A percentile compares a stretch with the other conserved stretches of the same genome.
Conservation (phyloP, 805 yeast genomes). For the Hanseniaspora lindneri region DNA sequence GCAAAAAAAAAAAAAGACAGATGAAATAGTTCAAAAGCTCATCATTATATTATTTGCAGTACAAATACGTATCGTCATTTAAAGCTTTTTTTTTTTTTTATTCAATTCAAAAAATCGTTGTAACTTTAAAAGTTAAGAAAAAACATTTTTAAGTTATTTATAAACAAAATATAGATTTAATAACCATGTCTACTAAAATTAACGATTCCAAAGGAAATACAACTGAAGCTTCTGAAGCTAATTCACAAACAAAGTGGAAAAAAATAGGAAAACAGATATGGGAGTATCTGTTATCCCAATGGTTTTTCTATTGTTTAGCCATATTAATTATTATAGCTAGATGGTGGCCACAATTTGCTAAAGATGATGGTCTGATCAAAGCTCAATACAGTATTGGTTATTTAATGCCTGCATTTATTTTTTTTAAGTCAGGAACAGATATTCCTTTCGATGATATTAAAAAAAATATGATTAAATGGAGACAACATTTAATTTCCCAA, state of each 20-base stretch:
- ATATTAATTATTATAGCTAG: constrained; percentile 63
- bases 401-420: constrained; percentile 78
- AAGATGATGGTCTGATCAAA: constrained; percentile 63
- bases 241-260: constrained; percentile 19
- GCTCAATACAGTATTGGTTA: constrained; percentile 71
- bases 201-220: too few species aligned
- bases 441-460: constrained; percentile 55
- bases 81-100: too few species aligned
- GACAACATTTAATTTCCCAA: constrained; percentile 67
- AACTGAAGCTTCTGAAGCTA: not conserved
- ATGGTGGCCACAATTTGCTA: constrained; percentile 70
- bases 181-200: too few species aligned
- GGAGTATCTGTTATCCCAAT: constrained; percentile 32
- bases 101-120: too few species aligned
- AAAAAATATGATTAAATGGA: constrained; percentile 60
- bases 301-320: constrained; percentile 69
- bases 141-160: too few species aligned
- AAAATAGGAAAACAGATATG: constrained; percentile 14
- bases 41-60: too few species aligned
- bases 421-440: constrained; percentile 67
- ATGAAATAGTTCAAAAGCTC: too few species aligned
- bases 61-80: too few species aligned
- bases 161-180: too few species aligned
- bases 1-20: too few species aligned
- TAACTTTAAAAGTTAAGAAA: too few species aligned